Percentiles rank a stretch among this genome's conserved stretches.
Conservation (phyloP, 176 grass and related monocot species). For the Zizania latifolia region DNA sequence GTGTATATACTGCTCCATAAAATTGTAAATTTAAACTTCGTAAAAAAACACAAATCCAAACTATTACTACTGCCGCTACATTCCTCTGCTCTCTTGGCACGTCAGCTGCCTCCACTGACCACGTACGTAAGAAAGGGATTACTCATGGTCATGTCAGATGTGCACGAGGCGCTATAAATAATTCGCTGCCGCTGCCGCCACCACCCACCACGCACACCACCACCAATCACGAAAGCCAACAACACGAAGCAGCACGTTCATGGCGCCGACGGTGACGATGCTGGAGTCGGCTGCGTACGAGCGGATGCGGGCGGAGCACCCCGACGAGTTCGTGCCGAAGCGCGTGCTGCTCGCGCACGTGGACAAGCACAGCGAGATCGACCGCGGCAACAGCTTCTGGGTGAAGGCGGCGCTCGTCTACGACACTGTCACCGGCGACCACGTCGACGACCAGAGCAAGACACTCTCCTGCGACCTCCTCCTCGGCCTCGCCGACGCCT, state of each 20-base stretch:
- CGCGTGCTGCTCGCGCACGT: slow-evolving; percentile 21
- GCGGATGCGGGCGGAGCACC: slow-evolving; percentile 21
- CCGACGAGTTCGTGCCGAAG: slow-evolving; percentile 24
- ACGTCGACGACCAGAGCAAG: neutral
- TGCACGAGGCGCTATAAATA: slow-evolving; percentile 18
- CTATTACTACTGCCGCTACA: neutral
- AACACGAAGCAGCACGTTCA: neutral
- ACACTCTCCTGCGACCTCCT: neutral
- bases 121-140: slow-evolving; percentile 36
- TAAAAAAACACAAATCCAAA: too few species aligned
- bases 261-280: neutral
- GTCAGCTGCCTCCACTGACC: neutral
- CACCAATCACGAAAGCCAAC: neutral
- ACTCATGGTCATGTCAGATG: neutral
- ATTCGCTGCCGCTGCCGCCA: neutral
- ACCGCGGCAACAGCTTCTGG: slow-evolving; percentile 45
- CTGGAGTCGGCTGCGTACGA: slow-evolving; percentile 3
- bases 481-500: neutral
- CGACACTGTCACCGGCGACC: slow-evolving; percentile 19
- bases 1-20: too few species aligned
- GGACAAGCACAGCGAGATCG: neutral
- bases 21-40: too few species aligned
- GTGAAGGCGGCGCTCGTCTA: slow-evolving; percentile 45
- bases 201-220: neutral
- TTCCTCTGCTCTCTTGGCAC: neutral